A percentile compares a stretch with the other conserved stretches of the same genome.
Evolutionary conservation across 164 flowering plant genomes (phyloP).

Genomic region (Cinnamomum micranthum): DNA sequence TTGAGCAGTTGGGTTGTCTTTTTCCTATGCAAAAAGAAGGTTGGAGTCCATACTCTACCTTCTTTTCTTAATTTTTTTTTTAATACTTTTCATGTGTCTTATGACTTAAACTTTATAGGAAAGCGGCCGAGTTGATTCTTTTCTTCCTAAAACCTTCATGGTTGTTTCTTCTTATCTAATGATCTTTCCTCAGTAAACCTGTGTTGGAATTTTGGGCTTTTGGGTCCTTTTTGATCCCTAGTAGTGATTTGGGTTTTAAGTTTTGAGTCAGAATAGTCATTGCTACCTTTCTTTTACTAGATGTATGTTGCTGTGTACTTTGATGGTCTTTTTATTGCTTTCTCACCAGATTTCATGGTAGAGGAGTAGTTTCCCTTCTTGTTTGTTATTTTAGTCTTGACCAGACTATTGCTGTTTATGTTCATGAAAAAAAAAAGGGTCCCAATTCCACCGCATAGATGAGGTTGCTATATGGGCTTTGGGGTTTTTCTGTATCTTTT

Average conservation of each 20-base stretch:
- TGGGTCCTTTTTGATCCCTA: neutral
- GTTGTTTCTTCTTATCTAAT: neutral
- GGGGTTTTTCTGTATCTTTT: neutral
- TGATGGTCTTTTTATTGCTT: constrained; percentile 1
- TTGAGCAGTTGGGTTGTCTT: neutral
- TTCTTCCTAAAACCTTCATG: neutral
- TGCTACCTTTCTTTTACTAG: neutral
- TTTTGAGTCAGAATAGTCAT: neutral
- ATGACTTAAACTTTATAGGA: neutral
- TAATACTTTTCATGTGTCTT: neutral
- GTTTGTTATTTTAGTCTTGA: neutral
- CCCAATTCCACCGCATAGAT: neutral
- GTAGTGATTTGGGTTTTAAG: neutral
- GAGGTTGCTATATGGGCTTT: neutral
- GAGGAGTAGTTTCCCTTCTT: neutral
- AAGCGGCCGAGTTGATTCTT: neutral
- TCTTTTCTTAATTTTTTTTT: neutral
- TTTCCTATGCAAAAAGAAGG: neutral
- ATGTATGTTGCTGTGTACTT: neutral
- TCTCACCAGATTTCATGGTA: neutral
- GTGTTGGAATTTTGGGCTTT: neutral
- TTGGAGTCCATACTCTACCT: neutral
- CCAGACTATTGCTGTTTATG: neutral
- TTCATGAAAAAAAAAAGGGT: neutral
- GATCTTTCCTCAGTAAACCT: neutral